Evolutionary conservation across 2,329 filamentous ascomycete genomes (phyloP).

Genomic region (Aspergillus arachidicola): DNA sequence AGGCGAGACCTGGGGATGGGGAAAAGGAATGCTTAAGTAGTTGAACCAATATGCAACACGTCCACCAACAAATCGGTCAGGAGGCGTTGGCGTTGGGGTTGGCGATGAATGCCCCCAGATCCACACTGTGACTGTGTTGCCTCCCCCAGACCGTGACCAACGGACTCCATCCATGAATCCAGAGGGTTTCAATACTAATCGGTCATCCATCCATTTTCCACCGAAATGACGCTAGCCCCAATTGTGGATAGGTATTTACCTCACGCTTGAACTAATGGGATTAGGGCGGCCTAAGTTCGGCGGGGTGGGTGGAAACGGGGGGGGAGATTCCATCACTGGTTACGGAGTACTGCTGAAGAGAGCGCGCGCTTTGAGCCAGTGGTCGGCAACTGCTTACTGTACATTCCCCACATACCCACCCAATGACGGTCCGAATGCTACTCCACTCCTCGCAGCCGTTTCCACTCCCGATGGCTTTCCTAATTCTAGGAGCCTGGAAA

Average conservation of each 20-base stretch:
- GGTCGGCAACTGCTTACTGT: constrained; percentile 14
- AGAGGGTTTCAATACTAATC: constrained; percentile 10
- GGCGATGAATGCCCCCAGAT: constrained; percentile 25
- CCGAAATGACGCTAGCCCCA: constrained; percentile 11
- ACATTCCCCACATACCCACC: constrained; percentile 8
- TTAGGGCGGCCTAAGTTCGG: constrained; percentile 23
- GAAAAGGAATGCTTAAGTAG: constrained; percentile 36
- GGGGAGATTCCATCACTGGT: neutral
- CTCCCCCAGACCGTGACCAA: constrained; percentile 32
- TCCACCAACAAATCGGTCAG: constrained; percentile 14
- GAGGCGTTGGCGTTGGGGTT: constrained; percentile 26
- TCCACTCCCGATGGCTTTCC: constrained; percentile 8
- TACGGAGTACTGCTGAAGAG: neutral
- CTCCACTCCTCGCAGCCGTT: constrained; percentile 14
- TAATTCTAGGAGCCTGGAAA: constrained; percentile 1
- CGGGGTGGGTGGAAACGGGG: constrained; percentile 11
- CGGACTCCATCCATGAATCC: constrained; percentile 16
- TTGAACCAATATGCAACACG: constrained; percentile 1
- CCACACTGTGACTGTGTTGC: constrained; percentile 22
- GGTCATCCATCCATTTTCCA: constrained; percentile 1
- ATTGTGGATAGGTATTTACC: constrained; percentile 15
- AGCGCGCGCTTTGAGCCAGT: constrained; percentile 13
- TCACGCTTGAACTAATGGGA: constrained; percentile 8
- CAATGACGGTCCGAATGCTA: constrained; percentile 4
- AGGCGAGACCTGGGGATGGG: constrained; percentile 25